A percentile compares a stretch with the other conserved stretches of the same genome.
These are phyloP conservation scores for Chlorella sp. DNA, from an alignment of 139 green algal species.

Conservation along the genomic window DNA sequence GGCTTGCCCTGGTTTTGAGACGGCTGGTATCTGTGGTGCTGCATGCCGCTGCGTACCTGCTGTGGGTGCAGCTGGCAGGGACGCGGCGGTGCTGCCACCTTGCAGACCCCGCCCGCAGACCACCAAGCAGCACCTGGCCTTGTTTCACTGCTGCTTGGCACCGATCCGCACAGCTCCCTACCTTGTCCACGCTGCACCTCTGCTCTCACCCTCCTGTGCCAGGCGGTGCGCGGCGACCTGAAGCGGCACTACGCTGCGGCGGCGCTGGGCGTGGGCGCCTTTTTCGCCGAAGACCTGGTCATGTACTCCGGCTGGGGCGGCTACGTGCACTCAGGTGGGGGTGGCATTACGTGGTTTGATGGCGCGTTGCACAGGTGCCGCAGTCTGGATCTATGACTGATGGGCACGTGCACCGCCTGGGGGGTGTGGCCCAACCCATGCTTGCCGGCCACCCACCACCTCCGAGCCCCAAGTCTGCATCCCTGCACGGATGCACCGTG, in stretches of 20 bases:
- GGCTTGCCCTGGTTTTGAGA: no score
- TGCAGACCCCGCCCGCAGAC: no score
- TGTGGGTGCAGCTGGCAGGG: no score
- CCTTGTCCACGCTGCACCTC: constrained; percentile 6
- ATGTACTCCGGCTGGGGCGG: not conserved
- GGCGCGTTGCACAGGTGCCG: not conserved
- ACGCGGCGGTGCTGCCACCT: no score
- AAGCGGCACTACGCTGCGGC: constrained; percentile 54
- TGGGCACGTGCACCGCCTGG: no score
- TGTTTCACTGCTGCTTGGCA: no score
- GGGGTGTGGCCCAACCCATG: no score
- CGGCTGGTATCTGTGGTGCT: no score
- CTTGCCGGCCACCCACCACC: not conserved
- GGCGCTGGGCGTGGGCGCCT: constrained; percentile 53
- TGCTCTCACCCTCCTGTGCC: not conserved
- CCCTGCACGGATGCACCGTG: not conserved
- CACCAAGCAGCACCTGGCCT: no score
- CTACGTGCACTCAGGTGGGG: not conserved
- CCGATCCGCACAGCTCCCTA: no score
- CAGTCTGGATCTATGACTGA: no score
- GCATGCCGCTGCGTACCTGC: no score
- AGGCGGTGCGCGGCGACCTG: constrained; percentile 52
- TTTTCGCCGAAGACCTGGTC: constrained; percentile 57
- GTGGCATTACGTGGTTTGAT: not conserved
- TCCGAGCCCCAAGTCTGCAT: not conserved